Evolutionary conservation across 2,329 filamentous ascomycete genomes (phyloP), one percentile per base, ranked within the genome.

Genomic region (Cytospora paraplurivora): DNA sequence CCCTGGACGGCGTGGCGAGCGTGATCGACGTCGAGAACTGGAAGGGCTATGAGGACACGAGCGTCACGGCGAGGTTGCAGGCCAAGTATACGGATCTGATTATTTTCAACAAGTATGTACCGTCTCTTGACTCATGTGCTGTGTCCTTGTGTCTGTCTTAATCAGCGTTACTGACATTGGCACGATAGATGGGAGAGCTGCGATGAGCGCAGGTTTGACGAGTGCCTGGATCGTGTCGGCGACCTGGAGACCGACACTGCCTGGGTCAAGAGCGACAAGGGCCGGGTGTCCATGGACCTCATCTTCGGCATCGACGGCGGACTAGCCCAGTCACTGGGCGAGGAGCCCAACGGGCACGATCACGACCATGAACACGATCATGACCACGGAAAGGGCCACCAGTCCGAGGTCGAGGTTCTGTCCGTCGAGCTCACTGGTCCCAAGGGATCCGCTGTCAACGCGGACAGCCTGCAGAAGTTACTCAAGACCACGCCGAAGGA

Each of bases 1-100:
- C 86, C 6, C 84, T 97, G 1, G 93, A 97, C 71, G 93, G 93
- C 12, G 92, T 97, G 59, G 86, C 97, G 67, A 92, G 87, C 70
- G 93, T 97, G 27, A 88, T 97, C 64, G 93, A 97, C 72, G 93
- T 96, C 12, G 93, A 97, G 83, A 97, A 97, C 73, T 97, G 93
- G 93, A 80, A 87, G 71, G 93, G 93, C 0, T 97, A 97, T 72
- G 92, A 95, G 70, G 93, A 96, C 75, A 96, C 91, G 32, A 92
- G 88, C 64, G 94, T 91, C 72, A 97, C 93, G 62, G 93, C 93
- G 7, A 88, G 90, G 72, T 81, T 97, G 69, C 93, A 97, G 81
- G 93, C 93, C 4, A 82, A 86, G 67, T 97, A 96, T 75, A 97
- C 93, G 12, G 93, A 97, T 76, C 74, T 97, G 66, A 89, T 97